Base-by-base conservation (phyloP, 2,329 filamentous ascomycete genomes). In the Apiospora koreana region DNA sequence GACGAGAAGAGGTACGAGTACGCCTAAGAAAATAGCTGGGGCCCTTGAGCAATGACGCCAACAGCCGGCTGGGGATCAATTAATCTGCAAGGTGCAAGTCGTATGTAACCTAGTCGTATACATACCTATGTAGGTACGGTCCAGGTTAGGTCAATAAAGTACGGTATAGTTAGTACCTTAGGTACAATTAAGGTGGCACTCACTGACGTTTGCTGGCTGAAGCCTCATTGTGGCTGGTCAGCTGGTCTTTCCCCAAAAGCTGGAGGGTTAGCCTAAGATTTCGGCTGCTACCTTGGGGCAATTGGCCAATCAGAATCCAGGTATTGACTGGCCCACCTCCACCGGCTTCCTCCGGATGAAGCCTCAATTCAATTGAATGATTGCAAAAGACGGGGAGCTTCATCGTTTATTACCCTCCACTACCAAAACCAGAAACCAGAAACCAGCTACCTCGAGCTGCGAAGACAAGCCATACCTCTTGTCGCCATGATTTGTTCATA, bases 401-500 rank as follows among this genome's bases (percentile, higher is more conserved):
- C 50, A 54, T 58, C 50, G 28, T 38, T 35, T 21, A 21, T n/a
- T n/a, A 62, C 28, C 54, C 54, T 62, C 50, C 28, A 58, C 21
- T 6, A 62, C 31, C 54, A 35, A 35, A 35, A 35, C n/a, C n/a
- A n/a, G 6, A 46, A 46, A 46, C 43, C 2, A 45, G 42, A 45
- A 45, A 45, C 5, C 42, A 35, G 50, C 50, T 10, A 58, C 16
- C 50, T 58, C 50, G 28, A 58, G 50, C 50, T 58, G 28, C 48
- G 12, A 54, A 54, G 48, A 54, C 48, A 54, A 54, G 48, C 25
- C 48, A 18, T 1, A 54, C 28, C 25, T 18, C 50, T 35, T 23
- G 31, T 18, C 54, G 54, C 54, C 54, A 62, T 62, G 54, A 62
- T 62, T 62, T 62, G 31, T 28, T 62, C 54, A 62, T 62, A 62